phyloP scores from a whole-genome alignment of 306 rosid species.

The Quercus bicolor region DNA sequence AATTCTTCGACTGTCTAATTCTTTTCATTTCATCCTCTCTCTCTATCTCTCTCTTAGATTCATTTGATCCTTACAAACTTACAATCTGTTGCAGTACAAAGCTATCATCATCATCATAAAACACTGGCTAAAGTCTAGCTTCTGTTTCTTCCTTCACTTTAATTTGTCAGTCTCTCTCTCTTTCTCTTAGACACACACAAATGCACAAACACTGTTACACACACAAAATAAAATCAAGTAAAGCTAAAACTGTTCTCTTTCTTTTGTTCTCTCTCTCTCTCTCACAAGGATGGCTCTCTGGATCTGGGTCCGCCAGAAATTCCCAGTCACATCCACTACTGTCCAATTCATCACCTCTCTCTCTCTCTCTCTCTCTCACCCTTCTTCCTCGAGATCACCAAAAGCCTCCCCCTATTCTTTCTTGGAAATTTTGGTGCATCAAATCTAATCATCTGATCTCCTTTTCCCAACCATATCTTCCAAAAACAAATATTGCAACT shows the following conservation, averaged over 20 bases:
- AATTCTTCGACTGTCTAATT: not conserved
- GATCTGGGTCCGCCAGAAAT: constrained; percentile 31
- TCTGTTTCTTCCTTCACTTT: constrained; percentile 31
- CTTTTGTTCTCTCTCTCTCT: constrained; percentile 20
- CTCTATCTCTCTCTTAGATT: constrained; percentile 3
- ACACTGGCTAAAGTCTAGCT: constrained; percentile 13
- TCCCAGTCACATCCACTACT: constrained; percentile 28
- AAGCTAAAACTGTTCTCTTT: constrained; percentile 31
- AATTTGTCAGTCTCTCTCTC: constrained; percentile 38
- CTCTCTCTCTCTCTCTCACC: not conserved
- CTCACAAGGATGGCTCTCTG: constrained; percentile 21
- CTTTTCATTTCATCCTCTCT: not conserved
- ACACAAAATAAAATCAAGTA: constrained; percentile 27
- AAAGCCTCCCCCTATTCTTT: constrained; percentile 30
- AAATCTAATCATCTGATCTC: constrained; percentile 42
- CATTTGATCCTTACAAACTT: constrained; percentile 1
- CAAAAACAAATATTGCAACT: constrained; percentile 17
- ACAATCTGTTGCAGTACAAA: constrained; percentile 26
- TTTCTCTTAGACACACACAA: constrained; percentile 5
- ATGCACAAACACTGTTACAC: constrained; percentile 38
- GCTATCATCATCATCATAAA: not conserved
- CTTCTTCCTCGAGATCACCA: constrained; percentile 51
- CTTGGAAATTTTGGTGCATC: constrained; percentile 42
- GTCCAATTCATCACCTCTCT: constrained; percentile 41
- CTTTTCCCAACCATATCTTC: constrained; percentile 39